Evolutionary conservation across 1,284 basidiomycete species (phyloP), one percentile per base, ranked within the genome.

Genomic region (Papiliotrema terrestris): DNA sequence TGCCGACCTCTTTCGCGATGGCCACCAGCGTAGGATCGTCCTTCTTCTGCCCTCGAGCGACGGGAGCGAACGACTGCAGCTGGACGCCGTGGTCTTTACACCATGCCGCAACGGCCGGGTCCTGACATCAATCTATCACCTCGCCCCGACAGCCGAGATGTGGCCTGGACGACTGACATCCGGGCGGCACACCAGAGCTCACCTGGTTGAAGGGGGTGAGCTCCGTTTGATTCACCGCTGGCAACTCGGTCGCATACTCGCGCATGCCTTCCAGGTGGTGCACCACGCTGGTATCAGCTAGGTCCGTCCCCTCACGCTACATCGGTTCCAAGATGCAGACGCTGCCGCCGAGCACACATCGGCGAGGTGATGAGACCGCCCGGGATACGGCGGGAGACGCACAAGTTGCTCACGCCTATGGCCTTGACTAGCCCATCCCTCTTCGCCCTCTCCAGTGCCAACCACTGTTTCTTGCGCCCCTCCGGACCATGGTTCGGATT

Each of bases 321-420:
- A 36, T 54, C 64, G 60, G 52, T 60, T 50, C 55, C 62, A 3
- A 43, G 56, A n/a, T n/a, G n/a, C n/a, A n/a, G n/a, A n/a, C n/a
- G n/a, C n/a, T n/a, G n/a, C n/a, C n/a, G n/a, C n/a, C n/a, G n/a
- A n/a, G n/a, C n/a, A n/a, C n/a, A n/a, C n/a, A n/a, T n/a, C n/a
- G n/a, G n/a, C n/a, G n/a, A n/a, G n/a, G n/a, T n/a, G n/a, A n/a
- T n/a, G n/a, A n/a, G n/a, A n/a, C n/a, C n/a, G n/a, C n/a, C n/a
- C n/a, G n/a, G n/a, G n/a, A n/a, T n/a, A n/a, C n/a, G n/a, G n/a
- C n/a, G n/a, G n/a, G n/a, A 32, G 5, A 32, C 29, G 29, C 29
- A 32, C 29, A 32, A 32, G 29, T 32, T 32, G 29, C 29, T 32
- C 6, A 32, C 29, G 6, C 29, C 29, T 6, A 32, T 32, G 6